phyloP scores from a whole-genome alignment of 495 filamentous ascomycete genomes.

The Penicillium fimorum region DNA sequence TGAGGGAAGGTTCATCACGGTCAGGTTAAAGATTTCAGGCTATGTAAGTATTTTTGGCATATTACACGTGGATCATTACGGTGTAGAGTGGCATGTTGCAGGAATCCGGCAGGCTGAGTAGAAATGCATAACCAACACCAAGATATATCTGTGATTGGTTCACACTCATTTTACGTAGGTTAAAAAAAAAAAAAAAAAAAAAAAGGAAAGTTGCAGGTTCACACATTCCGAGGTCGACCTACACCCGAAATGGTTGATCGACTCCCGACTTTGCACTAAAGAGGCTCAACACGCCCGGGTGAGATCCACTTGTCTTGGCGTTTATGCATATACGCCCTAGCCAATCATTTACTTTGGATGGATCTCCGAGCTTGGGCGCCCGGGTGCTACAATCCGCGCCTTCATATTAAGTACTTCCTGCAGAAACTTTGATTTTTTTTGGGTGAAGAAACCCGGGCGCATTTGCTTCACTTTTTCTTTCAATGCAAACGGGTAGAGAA shows the following conservation, averaged over 20 bases:
- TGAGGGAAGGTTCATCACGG: background rate
- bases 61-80: background rate
- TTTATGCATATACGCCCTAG: conserved; percentile 5
- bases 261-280: background rate
- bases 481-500: too few species aligned
- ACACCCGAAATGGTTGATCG: conserved; percentile 1
- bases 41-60: conserved; percentile 8
- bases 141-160: background rate
- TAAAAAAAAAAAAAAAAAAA: background rate
- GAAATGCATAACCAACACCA: background rate
- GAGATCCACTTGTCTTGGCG: conserved; percentile 2
- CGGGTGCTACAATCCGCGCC: background rate
- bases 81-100: conserved; percentile 1
- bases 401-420: too few species aligned
- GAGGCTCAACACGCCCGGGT: conserved; percentile 10
- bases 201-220: background rate
- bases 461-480: too few species aligned
- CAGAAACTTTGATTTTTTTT: too few species aligned
- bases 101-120: conserved; percentile 3
- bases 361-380: background rate
- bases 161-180: background rate
- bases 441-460: too few species aligned
- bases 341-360: background rate
- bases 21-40: background rate
- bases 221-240: conserved; percentile 3